Evolutionary conservation across 169 alveolate genomes (phyloP).

Genomic region (Plasmodium cynomolgi): DNA sequence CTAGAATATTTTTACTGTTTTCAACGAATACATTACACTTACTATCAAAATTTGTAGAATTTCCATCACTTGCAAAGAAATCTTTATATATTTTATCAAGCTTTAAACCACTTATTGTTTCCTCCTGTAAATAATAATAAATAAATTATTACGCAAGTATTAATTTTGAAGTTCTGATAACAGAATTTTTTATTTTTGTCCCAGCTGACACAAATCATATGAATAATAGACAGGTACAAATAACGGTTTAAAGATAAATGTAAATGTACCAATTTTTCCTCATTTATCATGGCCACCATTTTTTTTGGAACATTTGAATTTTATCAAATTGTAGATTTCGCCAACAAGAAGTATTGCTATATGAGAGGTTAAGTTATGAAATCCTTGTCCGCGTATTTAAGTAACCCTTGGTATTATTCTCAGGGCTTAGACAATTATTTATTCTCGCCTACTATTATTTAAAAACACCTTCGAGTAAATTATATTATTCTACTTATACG

Average conservation of each 20-base stretch:
- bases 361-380: not conserved
- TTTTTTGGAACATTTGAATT: not conserved
- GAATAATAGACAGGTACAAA: too few species aligned
- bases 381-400: not conserved
- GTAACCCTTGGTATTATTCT: not conserved
- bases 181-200: not conserved
- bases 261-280: not conserved
- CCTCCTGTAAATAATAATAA: not conserved
- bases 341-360: not conserved
- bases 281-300: not conserved
- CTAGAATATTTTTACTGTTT: not conserved
- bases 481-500: not conserved
- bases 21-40: not conserved
- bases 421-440: not conserved
- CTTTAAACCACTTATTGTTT: not conserved
- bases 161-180: not conserved
- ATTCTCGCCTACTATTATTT: not conserved
- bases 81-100: not conserved
- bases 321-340: not conserved
- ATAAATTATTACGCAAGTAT: not conserved
- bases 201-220: not conserved
- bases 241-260: not conserved
- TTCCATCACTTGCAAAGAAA: not conserved
- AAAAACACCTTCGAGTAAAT: not conserved
- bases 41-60: not conserved